A percentile compares a stretch with the other conserved stretches of the same genome.
Conservation (phyloP, 1,284 basidiomycete genomes). For the Athelia sp. region DNA sequence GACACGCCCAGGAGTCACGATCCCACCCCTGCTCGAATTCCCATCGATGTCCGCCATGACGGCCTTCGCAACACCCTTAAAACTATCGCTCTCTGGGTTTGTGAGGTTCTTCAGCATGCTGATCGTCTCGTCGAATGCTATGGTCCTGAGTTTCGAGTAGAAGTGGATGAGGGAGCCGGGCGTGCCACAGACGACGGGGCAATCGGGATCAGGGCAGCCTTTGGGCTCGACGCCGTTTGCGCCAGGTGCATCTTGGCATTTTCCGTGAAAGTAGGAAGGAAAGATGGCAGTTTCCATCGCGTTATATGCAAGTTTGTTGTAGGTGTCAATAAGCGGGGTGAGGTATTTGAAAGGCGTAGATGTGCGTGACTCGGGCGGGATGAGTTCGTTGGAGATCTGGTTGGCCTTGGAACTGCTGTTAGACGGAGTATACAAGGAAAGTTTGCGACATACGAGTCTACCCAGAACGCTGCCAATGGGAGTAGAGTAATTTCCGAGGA, state of each 20-base stretch:
- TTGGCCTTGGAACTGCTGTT: constrained; percentile 23
- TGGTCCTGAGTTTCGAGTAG: constrained; percentile 42
- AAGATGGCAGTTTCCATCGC: constrained; percentile 51
- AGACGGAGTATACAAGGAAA: constrained; percentile 5
- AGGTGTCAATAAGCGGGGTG: constrained; percentile 41
- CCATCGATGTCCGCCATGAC: constrained; percentile 25
- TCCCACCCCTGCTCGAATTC: constrained; percentile 4
- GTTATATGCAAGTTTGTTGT: constrained; percentile 36
- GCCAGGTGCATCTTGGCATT: constrained; percentile 52
- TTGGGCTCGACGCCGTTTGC: constrained; percentile 47
- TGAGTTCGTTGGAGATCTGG: constrained; percentile 28
- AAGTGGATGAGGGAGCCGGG: constrained; percentile 74
- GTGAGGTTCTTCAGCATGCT: constrained; percentile 29
- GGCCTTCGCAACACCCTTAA: constrained; percentile 32
- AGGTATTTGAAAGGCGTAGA: constrained; percentile 32
- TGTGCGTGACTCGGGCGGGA: constrained; percentile 27
- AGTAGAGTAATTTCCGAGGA: constrained; percentile 42
- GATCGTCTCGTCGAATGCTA: constrained; percentile 45
- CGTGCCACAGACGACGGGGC: constrained; percentile 71
- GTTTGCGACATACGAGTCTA: constrained; percentile 34
- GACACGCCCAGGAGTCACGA: constrained; percentile 4
- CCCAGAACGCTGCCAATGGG: constrained; percentile 32
- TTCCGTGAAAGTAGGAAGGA: constrained; percentile 67
- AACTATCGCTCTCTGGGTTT: constrained; percentile 32
- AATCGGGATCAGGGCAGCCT: constrained; percentile 75